Percentiles rank a stretch among this genome's conserved stretches.
Evolutionary conservation across 2,329 filamentous ascomycete genomes (phyloP).

Genomic region (Trichoderma arundinaceum): DNA sequence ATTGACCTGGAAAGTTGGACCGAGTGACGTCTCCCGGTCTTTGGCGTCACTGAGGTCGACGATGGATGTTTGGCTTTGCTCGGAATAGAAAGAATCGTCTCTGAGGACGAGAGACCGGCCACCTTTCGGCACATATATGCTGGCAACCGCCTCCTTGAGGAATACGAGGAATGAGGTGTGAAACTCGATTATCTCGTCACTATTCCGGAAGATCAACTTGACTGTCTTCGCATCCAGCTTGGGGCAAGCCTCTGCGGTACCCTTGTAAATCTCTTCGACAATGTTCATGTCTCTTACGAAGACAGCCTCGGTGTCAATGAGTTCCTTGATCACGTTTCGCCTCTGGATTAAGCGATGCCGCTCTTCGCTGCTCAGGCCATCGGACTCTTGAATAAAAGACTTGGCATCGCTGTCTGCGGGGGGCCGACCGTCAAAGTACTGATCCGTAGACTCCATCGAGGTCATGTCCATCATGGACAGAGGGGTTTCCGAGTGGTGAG

Average conservation of each 20-base stretch:
- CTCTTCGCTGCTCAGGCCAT: conserved; percentile 57
- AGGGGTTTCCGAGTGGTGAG: conserved; percentile 51
- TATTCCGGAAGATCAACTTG: conserved; percentile 90
- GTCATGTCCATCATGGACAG: conserved; percentile 53
- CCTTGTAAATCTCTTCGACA: conserved; percentile 96
- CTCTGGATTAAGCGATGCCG: conserved; percentile 79
- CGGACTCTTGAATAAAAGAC: conserved; percentile 46
- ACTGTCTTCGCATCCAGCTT: conserved; percentile 83
- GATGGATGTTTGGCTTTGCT: conserved; percentile 47
- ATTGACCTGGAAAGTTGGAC: conserved; percentile 60
- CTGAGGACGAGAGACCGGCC: conserved; percentile 51
- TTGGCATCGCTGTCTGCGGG: conserved; percentile 48
- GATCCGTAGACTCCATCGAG: conserved; percentile 53
- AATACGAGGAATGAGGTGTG: conserved; percentile 79
- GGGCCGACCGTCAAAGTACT: conserved; percentile 46
- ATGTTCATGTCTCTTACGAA: conserved; percentile 97
- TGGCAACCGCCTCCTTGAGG: conserved; percentile 79
- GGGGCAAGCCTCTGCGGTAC: conserved; percentile 81
- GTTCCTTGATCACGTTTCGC: conserved; percentile 84
- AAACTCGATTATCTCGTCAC: conserved; percentile 86
- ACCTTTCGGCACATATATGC: conserved; percentile 73
- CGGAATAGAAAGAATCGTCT: conserved; percentile 51
- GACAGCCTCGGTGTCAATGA: conserved; percentile 89
- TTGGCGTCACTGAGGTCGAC: conserved; percentile 56
- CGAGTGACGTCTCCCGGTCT: conserved; percentile 59